These are phyloP conservation scores for Penicillium glabrum DNA, from an alignment of 2,329 filamentous ascomycete genomes.

Conservation along the genomic window DNA sequence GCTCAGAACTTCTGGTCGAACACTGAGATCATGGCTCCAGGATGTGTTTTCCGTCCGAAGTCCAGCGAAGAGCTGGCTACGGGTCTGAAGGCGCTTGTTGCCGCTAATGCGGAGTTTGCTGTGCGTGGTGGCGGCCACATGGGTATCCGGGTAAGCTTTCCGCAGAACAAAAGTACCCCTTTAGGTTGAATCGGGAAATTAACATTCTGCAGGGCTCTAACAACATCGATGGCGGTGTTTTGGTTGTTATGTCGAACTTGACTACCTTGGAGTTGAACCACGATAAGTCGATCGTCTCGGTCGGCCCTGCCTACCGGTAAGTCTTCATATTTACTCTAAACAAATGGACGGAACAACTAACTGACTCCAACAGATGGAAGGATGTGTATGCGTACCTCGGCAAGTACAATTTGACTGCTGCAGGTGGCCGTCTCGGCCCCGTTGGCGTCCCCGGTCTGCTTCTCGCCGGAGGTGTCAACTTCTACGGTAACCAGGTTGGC, in stretches of 20 bases:
- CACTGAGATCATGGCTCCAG: slow-evolving; percentile 34
- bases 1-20: slow-evolving; percentile 37
- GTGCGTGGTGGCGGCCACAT: slow-evolving; percentile 37
- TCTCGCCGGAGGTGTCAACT: slow-evolving; percentile 30
- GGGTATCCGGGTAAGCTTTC: slow-evolving; percentile 27
- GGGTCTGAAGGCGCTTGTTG: slow-evolving; percentile 21
- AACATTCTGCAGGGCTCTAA: slow-evolving; percentile 27
- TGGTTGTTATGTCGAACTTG: slow-evolving; percentile 34
- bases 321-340: background rate
- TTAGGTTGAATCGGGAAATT: background rate
- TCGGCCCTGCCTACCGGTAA: slow-evolving; percentile 30
- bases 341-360: background rate
- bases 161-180: background rate
- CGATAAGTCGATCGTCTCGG: slow-evolving; percentile 28
- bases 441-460: slow-evolving; percentile 31
- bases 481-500: slow-evolving; percentile 30
- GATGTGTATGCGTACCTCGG: slow-evolving; percentile 35
- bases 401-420: slow-evolving; percentile 19
- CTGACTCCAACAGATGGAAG: slow-evolving; percentile 25
- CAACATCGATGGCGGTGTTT: slow-evolving; percentile 35
- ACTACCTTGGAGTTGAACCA: slow-evolving; percentile 27
- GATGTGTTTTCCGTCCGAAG: slow-evolving; percentile 36
- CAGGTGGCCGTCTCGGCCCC: slow-evolving; percentile 30
- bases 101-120: slow-evolving; percentile 28
- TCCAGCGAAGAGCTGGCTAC: slow-evolving; percentile 25